Conservation (phyloP, 129 eudicot species). For the Pulicaria dysenterica region DNA sequence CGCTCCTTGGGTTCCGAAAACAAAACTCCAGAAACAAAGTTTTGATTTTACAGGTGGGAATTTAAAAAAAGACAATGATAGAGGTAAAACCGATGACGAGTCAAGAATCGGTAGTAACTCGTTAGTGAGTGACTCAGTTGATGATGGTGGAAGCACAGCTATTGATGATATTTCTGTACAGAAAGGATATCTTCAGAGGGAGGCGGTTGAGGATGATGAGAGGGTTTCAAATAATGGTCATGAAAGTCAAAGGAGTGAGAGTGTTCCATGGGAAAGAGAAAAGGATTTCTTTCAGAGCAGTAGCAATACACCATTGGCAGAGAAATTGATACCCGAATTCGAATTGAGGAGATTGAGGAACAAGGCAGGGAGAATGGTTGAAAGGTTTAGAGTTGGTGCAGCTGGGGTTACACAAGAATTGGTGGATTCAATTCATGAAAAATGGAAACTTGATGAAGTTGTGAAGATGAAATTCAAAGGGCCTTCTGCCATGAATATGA, state of each 20-base stretch:
- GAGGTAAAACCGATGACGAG: constrained; percentile 16
- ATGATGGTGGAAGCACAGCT: constrained; percentile 14
- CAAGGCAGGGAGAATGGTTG: constrained; percentile 77
- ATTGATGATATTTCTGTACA: constrained; percentile 28
- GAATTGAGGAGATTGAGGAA: constrained; percentile 92
- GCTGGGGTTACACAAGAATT: constrained; percentile 81
- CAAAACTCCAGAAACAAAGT: constrained; percentile 39
- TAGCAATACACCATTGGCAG: constrained; percentile 66
- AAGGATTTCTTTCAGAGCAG: constrained; percentile 37
- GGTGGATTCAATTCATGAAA: constrained; percentile 74
- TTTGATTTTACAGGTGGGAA: constrained; percentile 32
- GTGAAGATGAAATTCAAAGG: constrained; percentile 93
- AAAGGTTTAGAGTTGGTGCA: constrained; percentile 77
- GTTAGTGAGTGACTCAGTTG: constrained; percentile 29
- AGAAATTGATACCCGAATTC: constrained; percentile 72
- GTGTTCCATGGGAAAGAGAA: constrained; percentile 51
- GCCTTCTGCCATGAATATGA: constrained; percentile 73
- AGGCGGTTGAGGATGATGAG: constrained; percentile 29
- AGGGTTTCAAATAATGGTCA: constrained; percentile 1
- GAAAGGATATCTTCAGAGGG: constrained; percentile 22
- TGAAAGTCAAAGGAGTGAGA: constrained; percentile 25
- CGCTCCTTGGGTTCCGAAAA: constrained; percentile 78
- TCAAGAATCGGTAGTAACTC: constrained; percentile 18
- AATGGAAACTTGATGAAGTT: constrained; percentile 82
- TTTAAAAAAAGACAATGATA: background rate